phyloP scores from a whole-genome alignment of 495 filamentous ascomycete species.

The Lasiosphaeriaceae sp. region DNA sequence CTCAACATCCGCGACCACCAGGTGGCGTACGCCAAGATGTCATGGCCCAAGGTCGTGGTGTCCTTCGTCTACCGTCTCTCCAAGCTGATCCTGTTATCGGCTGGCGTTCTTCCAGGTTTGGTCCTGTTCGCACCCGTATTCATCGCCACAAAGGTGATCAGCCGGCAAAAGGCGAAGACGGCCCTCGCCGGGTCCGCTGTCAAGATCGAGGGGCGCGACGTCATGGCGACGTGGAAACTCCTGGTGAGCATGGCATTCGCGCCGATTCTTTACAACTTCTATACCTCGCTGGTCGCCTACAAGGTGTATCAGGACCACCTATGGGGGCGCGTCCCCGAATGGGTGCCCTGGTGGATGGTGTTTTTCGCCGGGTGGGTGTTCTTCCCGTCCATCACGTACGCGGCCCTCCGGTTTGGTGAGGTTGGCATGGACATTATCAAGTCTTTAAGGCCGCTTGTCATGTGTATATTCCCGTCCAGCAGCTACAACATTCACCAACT shows the following conservation, averaged over 20 bases:
- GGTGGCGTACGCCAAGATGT: slow-evolving; percentile 85
- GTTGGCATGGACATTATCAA: slow-evolving; percentile 98
- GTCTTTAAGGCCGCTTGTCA: slow-evolving; percentile 82
- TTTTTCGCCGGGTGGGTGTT: slow-evolving; percentile 67
- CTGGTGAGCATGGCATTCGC: slow-evolving; percentile 87
- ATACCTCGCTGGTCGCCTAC: slow-evolving; percentile 67
- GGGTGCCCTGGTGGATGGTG: slow-evolving; percentile 76
- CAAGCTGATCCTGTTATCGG: slow-evolving; percentile 71
- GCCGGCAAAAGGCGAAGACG: slow-evolving; percentile 83
- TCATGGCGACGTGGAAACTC: slow-evolving; percentile 98
- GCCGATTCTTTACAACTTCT: slow-evolving; percentile 78
- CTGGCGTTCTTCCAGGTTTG: slow-evolving; percentile 82
- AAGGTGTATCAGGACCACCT: slow-evolving; percentile 79
- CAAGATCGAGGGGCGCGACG: slow-evolving; percentile 89
- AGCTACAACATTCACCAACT: slow-evolving; percentile 81
- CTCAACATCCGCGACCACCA: slow-evolving; percentile 92
- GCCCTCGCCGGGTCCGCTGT: slow-evolving; percentile 90
- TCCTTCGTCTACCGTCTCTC: slow-evolving; percentile 74
- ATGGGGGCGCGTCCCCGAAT: slow-evolving; percentile 71
- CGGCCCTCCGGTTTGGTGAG: slow-evolving; percentile 91
- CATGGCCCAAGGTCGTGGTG: slow-evolving; percentile 66
- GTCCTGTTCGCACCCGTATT: slow-evolving; percentile 90
- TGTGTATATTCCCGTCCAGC: slow-evolving; percentile 81
- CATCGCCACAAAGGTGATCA: slow-evolving; percentile 81
- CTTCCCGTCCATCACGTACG: slow-evolving; percentile 88